Base-by-base conservation (phyloP, 768 basidiomycete genomes). In the Termitomyces sp. region DNA sequence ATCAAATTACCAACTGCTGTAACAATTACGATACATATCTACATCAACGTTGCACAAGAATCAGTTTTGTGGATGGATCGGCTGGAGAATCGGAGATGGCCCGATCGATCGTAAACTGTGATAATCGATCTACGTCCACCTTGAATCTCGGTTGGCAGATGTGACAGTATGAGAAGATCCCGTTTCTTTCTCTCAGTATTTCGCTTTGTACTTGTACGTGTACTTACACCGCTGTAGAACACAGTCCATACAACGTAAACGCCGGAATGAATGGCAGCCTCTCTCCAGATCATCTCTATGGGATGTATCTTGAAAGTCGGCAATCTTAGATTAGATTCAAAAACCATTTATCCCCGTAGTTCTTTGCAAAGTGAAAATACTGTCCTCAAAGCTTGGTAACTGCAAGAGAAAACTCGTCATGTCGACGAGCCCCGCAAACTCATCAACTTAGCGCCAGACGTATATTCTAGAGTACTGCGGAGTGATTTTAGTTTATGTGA, bases 61-160 rank as follows among this genome's bases (percentile, higher is more conserved):
- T n/a, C 18, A n/a, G 12, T 37, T n/a, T n/a, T n/a, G n/a, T 12
- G 18, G 20, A 48, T 2, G 36, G 45, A 51, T 52, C 50, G 51
- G 56, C 18, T 12, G 33, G 33, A 26, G 37, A 37, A 60, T 62
- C 56, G 58, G 51, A 45, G 55, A 53, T 53, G 48, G 44, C 33
- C 56, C 53, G 62, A 60, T 62, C 62, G 62, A 62, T 62, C 62
- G 53, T 57, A 7, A 10, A 41, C 20, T 13, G 39, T 47, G 50
- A 51, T 47, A 59, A 59, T 62, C 58, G 61, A 59, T 59, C 61
- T 51, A 9, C 22, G 9, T 22, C 5, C 29, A 37, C 46, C 20
- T 41, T 16, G 29, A 28, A 42, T 59, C 46, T 22, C 41, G 31
- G 24, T 26, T 29, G 45, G 26, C 44, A 24, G 45, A 26, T 20